phyloP scores from a whole-genome alignment of 352 stramenopile species.

The Phytophthora meadii region DNA sequence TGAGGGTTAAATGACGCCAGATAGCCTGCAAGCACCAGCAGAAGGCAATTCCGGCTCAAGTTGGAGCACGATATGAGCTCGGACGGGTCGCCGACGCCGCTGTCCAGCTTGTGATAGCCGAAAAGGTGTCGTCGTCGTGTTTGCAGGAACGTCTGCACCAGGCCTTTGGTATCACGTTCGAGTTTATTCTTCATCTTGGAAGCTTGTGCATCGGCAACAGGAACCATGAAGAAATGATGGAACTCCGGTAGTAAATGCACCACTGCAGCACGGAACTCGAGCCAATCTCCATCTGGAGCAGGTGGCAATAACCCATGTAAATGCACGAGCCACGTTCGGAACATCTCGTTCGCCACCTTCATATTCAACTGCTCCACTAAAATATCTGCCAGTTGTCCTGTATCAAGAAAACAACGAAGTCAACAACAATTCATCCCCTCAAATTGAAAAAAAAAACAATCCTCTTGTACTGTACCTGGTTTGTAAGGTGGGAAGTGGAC shows the following conservation, averaged over 20 bases:
- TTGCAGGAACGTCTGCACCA: constrained; percentile 52
- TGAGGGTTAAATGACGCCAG: constrained; percentile 85
- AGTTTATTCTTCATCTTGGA: constrained; percentile 41
- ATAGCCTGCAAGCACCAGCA: constrained; percentile 77
- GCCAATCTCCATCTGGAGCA: constrained; percentile 64
- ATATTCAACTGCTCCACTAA: constrained; percentile 61
- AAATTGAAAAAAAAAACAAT: background rate
- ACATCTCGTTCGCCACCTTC: constrained; percentile 42
- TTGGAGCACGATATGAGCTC: constrained; percentile 67
- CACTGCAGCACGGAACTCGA: constrained; percentile 64
- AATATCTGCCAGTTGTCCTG: constrained; percentile 69
- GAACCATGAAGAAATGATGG: constrained; percentile 23
- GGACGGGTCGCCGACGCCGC: constrained; percentile 26
- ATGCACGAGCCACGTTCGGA: constrained; percentile 65
- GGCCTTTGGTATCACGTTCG: constrained; percentile 42
- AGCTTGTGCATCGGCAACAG: constrained; percentile 15
- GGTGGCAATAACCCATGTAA: constrained; percentile 52
- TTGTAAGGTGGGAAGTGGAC: constrained; percentile 72
- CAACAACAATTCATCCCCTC: background rate
- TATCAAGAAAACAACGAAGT: constrained; percentile 3
- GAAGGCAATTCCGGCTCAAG: constrained; percentile 68
- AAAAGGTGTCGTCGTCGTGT: constrained; percentile 67
- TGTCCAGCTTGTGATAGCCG: constrained; percentile 61
- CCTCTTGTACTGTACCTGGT: constrained; percentile 47
- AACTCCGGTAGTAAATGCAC: constrained; percentile 68